Conservation (phyloP, 306 rosid species). For the Glycine tomentella region DNA sequence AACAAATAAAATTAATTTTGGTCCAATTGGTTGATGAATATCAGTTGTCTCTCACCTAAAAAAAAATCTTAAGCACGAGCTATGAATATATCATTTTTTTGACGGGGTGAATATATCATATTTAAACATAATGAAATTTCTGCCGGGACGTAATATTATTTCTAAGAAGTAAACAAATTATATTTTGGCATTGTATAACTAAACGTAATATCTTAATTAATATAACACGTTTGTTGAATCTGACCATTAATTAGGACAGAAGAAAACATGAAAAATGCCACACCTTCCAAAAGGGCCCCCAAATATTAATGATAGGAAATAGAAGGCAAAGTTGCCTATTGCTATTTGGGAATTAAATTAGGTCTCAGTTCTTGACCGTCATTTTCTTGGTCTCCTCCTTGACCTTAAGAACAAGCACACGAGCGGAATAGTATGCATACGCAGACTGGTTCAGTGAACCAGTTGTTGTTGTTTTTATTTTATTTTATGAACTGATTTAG, state of each 20-base stretch:
- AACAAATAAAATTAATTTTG: too few species aligned
- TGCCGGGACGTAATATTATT: neutral
- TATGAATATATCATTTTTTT: too few species aligned
- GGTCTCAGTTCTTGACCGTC: neutral
- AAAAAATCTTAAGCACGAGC: too few species aligned
- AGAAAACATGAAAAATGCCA: neutral
- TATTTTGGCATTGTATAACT: neutral
- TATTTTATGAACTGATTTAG: too few species aligned
- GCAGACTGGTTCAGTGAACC: neutral
- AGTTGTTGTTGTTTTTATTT: neutral
- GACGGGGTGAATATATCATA: neutral
- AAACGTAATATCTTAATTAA: neutral
- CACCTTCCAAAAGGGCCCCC: neutral
- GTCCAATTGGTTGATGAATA: too few species aligned
- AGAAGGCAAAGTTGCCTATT: neutral
- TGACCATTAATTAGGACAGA: neutral
- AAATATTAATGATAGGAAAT: neutral
- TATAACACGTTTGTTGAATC: neutral
- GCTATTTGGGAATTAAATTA: neutral
- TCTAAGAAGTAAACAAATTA: neutral
- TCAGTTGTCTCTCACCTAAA: too few species aligned
- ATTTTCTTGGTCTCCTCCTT: neutral
- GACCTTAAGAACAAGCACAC: neutral
- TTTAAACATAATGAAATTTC: neutral
- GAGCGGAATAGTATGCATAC: neutral